Base-by-base conservation (phyloP, 371 early-diverging fungal genomes). In the Mucor plumbeus region DNA sequence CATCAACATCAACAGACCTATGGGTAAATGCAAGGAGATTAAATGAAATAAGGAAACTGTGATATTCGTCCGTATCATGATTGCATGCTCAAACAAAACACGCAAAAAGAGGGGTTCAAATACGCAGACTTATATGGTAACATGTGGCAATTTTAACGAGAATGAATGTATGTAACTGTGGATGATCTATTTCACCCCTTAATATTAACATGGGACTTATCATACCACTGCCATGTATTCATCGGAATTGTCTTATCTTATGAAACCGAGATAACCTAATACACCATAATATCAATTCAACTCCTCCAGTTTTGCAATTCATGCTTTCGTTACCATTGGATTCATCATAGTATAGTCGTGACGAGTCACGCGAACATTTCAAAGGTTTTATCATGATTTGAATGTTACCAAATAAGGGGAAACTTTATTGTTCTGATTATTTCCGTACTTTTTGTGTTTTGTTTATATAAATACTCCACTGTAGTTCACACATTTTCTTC, bases 361-460 rank as follows among this genome's bases (percentile, higher is more conserved):
- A 47, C 47, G 47, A 47, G 47, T 47, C 47, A 47, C 47, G 19
- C 19, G 47, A 10, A 19, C 47, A 47, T 47, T 47, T 47, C 47
- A 47, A 47, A 47, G 47, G 47, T 9, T 47, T 17, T 47, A 47
- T 47, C 47, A 47, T 47, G 47, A 47, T 47, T 47, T 47, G n/a
- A 19, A 47, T 47, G 47, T 47, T 47, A n/a, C 47, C 47, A 47
- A 47, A 19, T 26, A 26, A 26, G 26, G 26, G 26, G 26, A 26
- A 26, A 26, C 26, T 26, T 26, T 26, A 26, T 26, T 26, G 50
- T 19, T 11, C 21, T 19, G 11, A 9, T 50, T 50, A 26, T 50
- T 53, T 53, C 53, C 53, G 53, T 53, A 1, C 7, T 38, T 26
- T 26, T 26, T 8, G 17, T 47, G 1, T 26, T 26, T 26, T 8